Conservation (phyloP, 2,329 filamentous ascomycete genomes). For the Domatiomyces catenatus region DNA sequence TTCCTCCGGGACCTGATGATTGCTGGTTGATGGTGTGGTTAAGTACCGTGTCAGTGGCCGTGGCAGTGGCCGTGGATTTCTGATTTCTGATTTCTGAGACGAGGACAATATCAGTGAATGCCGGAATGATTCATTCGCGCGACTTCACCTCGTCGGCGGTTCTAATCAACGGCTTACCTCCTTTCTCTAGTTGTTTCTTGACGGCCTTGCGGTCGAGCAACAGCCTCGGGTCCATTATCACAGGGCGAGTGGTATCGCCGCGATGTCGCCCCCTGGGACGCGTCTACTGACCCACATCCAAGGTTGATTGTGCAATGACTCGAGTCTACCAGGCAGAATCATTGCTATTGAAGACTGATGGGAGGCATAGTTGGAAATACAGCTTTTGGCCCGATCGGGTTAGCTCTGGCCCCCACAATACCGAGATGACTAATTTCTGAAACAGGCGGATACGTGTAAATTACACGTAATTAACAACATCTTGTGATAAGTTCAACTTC, state of each 20-base stretch:
- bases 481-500: no score
- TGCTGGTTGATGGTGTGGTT: background rate
- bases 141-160: background rate
- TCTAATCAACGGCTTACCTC: background rate
- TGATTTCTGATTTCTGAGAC: background rate
- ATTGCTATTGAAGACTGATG: background rate
- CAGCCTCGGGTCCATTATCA: constrained; percentile 20
- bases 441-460: no score
- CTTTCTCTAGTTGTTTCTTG: background rate
- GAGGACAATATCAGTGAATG: background rate
- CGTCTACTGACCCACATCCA: background rate
- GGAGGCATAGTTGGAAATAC: no score
- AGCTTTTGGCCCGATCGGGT: no score
- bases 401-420: no score
- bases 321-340: background rate
- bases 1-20: background rate
- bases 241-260: background rate
- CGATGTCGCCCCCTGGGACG: background rate
- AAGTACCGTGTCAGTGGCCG: background rate
- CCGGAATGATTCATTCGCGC: background rate
- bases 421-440: no score
- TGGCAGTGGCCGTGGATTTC: background rate
- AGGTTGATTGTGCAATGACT: background rate
- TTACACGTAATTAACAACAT: no score
- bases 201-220: background rate